phyloP scores from a whole-genome alignment of 352 stramenopile species.

The Phytophthora agathidicida region DNA sequence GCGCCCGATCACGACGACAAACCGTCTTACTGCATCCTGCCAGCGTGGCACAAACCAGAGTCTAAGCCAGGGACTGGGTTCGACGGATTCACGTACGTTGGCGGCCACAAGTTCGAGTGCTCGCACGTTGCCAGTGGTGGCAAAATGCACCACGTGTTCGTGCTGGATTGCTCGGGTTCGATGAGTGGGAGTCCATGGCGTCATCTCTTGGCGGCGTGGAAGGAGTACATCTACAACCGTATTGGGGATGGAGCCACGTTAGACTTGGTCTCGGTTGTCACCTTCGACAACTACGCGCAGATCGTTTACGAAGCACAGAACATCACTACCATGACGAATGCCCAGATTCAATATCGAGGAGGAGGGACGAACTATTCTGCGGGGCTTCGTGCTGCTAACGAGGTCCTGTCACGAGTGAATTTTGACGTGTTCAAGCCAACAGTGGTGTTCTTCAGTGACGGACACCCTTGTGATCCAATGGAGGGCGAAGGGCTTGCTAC shows the following conservation, averaged over 20 bases:
- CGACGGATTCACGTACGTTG: slow-evolving; percentile 62
- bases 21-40: slow-evolving; percentile 64
- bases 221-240: slow-evolving; percentile 73
- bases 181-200: slow-evolving; percentile 69
- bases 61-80: slow-evolving; percentile 27
- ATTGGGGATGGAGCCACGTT: slow-evolving; percentile 50
- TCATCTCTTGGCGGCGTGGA: slow-evolving; percentile 61
- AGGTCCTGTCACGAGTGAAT: slow-evolving; percentile 71
- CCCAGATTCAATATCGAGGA: slow-evolving; percentile 38
- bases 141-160: slow-evolving; percentile 80
- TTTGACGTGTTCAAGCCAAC: slow-evolving; percentile 69
- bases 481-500: slow-evolving; percentile 57
- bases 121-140: slow-evolving; percentile 56
- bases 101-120: slow-evolving; percentile 79
- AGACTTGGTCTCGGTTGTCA: slow-evolving; percentile 82
- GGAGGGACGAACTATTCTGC: slow-evolving; percentile 59
- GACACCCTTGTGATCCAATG: slow-evolving; percentile 48
- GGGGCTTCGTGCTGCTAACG: slow-evolving; percentile 59
- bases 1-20: slow-evolving; percentile 67
- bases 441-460: slow-evolving; percentile 84
- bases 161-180: slow-evolving; percentile 81
- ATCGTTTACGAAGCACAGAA: slow-evolving; percentile 61
- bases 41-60: slow-evolving; percentile 63
- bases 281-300: slow-evolving; percentile 47
- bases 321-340: slow-evolving; percentile 50